These are phyloP conservation scores for Candida orba DNA, from an alignment of 805 yeast species.

Conservation along the genomic window DNA sequence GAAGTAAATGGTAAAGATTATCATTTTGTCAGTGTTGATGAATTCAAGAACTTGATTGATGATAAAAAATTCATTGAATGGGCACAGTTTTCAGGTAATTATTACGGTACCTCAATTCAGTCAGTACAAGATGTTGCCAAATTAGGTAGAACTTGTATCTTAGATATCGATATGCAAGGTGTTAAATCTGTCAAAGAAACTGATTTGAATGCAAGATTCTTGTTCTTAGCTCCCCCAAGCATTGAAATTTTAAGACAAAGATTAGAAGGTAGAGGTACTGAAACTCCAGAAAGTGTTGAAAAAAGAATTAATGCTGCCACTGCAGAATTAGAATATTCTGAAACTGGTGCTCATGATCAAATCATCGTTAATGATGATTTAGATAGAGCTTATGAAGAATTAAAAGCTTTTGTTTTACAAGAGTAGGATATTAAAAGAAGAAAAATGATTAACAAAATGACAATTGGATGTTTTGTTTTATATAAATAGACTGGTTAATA, in stretches of 20 bases:
- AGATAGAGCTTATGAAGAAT: constrained; percentile 78
- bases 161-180: constrained; percentile 99
- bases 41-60: constrained; percentile 69
- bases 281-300: constrained; percentile 74
- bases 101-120: constrained; percentile 88
- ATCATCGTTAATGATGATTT: constrained; percentile 86
- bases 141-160: constrained; percentile 70
- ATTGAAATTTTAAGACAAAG: constrained; percentile 69
- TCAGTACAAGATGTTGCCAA: constrained; percentile 60
- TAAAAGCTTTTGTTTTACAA: constrained; percentile 67
- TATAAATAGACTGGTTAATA: too few relatives aligned
- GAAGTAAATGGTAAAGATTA: constrained; percentile 87
- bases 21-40: constrained; percentile 75
- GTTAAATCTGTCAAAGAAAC: constrained; percentile 86
- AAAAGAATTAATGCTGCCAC: constrained; percentile 84
- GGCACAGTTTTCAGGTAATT: constrained; percentile 97
- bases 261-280: constrained; percentile 89
- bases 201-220: constrained; percentile 72
- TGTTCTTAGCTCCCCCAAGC: constrained; percentile 91
- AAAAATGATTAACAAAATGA: neutral
- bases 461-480: too few relatives aligned
- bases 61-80: constrained; percentile 83
- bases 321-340: constrained; percentile 82
- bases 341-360: constrained; percentile 88
- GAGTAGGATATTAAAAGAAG: constrained; percentile 5